A percentile compares a stretch with the other conserved stretches of the same genome.
Evolutionary conservation across 2,329 filamentous ascomycete species (phyloP).

Genomic region (Capronia coronata): DNA sequence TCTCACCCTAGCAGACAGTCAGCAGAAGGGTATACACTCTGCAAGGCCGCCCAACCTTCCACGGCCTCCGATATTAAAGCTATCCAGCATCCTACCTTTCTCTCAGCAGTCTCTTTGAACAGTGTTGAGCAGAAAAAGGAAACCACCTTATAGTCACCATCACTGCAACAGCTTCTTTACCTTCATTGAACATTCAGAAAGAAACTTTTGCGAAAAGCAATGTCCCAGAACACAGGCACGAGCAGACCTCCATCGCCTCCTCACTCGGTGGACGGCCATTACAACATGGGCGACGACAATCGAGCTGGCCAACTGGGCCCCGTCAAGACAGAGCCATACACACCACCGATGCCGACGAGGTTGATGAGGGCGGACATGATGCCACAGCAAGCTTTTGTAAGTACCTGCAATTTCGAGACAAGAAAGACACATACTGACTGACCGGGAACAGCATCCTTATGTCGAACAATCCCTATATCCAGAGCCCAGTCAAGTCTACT

Average conservation of each 20-base stretch:
- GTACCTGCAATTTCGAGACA: slow-evolving; percentile 5
- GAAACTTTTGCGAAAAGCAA: slow-evolving; percentile 7
- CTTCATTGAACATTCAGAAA: neutral
- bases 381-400: slow-evolving; percentile 21
- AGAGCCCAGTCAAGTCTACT: slow-evolving; percentile 20
- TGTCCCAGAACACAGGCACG: slow-evolving; percentile 11
- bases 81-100: neutral
- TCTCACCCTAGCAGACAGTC: too few relatives aligned
- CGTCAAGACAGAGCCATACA: slow-evolving; percentile 15
- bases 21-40: neutral
- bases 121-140: neutral
- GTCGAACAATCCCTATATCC: slow-evolving; percentile 25
- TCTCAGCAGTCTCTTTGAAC: too few relatives aligned
- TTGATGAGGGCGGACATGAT: slow-evolving; percentile 10
- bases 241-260: slow-evolving; percentile 23
- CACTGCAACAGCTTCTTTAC: too few relatives aligned
- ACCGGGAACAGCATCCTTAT: slow-evolving; percentile 22
- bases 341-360: slow-evolving; percentile 20
- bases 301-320: slow-evolving; percentile 1
- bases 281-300: slow-evolving; percentile 11
- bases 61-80: neutral
- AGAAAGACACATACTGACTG: slow-evolving; percentile 9
- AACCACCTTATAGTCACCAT: too few relatives aligned
- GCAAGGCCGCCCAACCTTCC: slow-evolving; percentile 7
- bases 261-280: slow-evolving; percentile 25